Percentiles rank a stretch among this genome's conserved stretches.
phyloP scores from a whole-genome alignment of 805 yeast genomes.

The Myxozyma neglecta region DNA sequence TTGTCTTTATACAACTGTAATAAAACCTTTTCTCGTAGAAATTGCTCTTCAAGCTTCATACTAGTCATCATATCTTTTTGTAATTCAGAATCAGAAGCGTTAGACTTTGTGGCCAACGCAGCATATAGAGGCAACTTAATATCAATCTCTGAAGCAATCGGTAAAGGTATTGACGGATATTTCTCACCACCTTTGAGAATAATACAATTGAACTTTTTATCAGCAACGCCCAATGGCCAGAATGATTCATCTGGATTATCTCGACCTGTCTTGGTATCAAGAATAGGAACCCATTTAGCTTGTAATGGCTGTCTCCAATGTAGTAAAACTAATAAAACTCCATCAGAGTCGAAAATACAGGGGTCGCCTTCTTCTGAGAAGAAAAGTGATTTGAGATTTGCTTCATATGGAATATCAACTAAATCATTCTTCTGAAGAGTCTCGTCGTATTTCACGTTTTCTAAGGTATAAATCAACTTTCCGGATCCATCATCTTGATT shows the following conservation, averaged over 20 bases:
- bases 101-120: neutral
- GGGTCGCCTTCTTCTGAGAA: slow-evolving; percentile 91
- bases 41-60: slow-evolving; percentile 29
- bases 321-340: slow-evolving; percentile 64
- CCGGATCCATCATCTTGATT: slow-evolving; percentile 38
- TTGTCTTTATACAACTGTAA: slow-evolving; percentile 27
- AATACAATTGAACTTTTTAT: slow-evolving; percentile 64
- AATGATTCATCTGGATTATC: slow-evolving; percentile 60
- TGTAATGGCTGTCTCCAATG: slow-evolving; percentile 78
- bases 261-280: slow-evolving; percentile 55
- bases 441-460: slow-evolving; percentile 48
- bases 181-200: slow-evolving; percentile 57
- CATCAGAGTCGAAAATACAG: slow-evolving; percentile 76
- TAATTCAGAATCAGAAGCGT: slow-evolving; percentile 1
- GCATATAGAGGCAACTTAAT: slow-evolving; percentile 61
- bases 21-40: slow-evolving; percentile 19
- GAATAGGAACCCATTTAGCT: slow-evolving; percentile 82
- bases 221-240: slow-evolving; percentile 86
- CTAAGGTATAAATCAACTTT: slow-evolving; percentile 49
- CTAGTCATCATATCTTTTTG: slow-evolving; percentile 11
- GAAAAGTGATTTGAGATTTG: slow-evolving; percentile 63
- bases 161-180: slow-evolving; percentile 81
- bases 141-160: slow-evolving; percentile 77
- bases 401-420: slow-evolving; percentile 41
- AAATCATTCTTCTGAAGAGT: slow-evolving; percentile 40